A percentile compares a stretch with the other conserved stretches of the same genome.
Evolutionary conservation across 2,329 filamentous ascomycete genomes (phyloP).

Genomic region (Arthrobotrys musiformis): DNA sequence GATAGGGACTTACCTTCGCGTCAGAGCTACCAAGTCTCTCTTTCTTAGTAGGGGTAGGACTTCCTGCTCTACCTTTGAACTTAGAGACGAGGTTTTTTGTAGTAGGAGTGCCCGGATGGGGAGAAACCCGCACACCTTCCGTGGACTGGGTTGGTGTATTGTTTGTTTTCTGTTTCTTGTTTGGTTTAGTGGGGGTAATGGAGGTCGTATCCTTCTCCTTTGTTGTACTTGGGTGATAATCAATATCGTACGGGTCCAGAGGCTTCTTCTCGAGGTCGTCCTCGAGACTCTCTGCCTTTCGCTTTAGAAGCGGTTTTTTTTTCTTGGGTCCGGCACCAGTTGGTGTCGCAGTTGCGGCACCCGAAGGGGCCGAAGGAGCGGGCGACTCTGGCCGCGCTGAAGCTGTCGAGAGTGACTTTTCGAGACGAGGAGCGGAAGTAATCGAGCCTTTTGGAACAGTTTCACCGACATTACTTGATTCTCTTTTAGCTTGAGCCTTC

Average conservation of each 20-base stretch:
- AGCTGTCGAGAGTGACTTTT: slow-evolving; percentile 42
- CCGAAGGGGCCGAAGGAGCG: slow-evolving; percentile 5
- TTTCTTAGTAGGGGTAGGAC: slow-evolving; percentile 44
- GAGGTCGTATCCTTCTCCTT: slow-evolving; percentile 40
- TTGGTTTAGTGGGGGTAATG: slow-evolving; percentile 43
- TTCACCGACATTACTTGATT: slow-evolving; percentile 16
- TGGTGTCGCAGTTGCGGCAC: neutral
- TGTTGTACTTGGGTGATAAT: slow-evolving; percentile 29
- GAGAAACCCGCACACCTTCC: slow-evolving; percentile 40
- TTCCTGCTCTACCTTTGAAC: slow-evolving; percentile 47
- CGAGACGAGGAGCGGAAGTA: slow-evolving; percentile 45
- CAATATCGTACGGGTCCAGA: slow-evolving; percentile 41
- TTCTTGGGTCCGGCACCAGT: slow-evolving; percentile 28
- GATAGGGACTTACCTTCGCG: slow-evolving; percentile 16
- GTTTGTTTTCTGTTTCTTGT: slow-evolving; percentile 47
- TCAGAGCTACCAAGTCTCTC: slow-evolving; percentile 40
- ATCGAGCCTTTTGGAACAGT: slow-evolving; percentile 43
- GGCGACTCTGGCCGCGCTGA: slow-evolving; percentile 38
- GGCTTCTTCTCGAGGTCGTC: slow-evolving; percentile 44
- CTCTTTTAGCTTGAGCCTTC: slow-evolving; percentile 40
- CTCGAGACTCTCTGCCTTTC: slow-evolving; percentile 50
- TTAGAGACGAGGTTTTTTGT: slow-evolving; percentile 47
- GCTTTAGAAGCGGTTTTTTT: slow-evolving; percentile 47
- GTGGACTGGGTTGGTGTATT: slow-evolving; percentile 39
- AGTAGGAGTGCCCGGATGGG: slow-evolving; percentile 41